Evolutionary conservation across 176 grass and related monocot species (phyloP).

Genomic region (Tillandsia fasciculata): DNA sequence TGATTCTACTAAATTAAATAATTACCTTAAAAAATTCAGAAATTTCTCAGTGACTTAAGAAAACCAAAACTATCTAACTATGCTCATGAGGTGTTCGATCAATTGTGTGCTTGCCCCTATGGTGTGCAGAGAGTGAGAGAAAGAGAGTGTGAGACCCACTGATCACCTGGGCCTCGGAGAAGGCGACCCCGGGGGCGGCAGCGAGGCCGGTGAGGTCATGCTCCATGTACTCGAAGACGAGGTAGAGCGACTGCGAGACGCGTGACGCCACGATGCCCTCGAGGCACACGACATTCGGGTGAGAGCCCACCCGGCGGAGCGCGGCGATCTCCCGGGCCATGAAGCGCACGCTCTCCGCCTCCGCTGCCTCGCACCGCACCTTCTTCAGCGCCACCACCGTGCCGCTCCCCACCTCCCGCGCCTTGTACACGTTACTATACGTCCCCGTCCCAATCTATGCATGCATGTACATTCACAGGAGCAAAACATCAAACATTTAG

Average conservation of each 20-base stretch:
- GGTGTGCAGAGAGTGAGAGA: not conserved
- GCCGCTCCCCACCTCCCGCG: constrained; percentile 26
- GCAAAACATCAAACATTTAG: too few relatives aligned
- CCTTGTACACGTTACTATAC: constrained; percentile 66
- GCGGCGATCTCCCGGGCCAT: constrained; percentile 49
- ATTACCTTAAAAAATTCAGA: too few relatives aligned
- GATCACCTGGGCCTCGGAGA: constrained; percentile 41
- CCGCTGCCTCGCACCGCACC: constrained; percentile 38
- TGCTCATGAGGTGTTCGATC: too few relatives aligned
- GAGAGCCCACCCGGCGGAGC: constrained; percentile 29
- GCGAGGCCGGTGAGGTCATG: constrained; percentile 64
- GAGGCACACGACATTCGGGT: constrained; percentile 37
- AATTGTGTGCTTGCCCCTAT: too few relatives aligned
- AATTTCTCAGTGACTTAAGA: too few relatives aligned
- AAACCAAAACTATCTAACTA: too few relatives aligned
- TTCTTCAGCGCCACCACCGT: constrained; percentile 50
- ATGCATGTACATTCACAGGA: too few relatives aligned
- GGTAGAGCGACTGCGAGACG: constrained; percentile 49
- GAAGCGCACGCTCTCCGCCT: constrained; percentile 41
- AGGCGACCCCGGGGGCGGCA: constrained; percentile 21
- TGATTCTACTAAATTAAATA: too few relatives aligned
- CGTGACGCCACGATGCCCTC: constrained; percentile 38
- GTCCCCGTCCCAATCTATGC: constrained; percentile 48
- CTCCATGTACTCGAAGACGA: constrained; percentile 99
- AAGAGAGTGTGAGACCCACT: not conserved